Evolutionary conservation across 139 green algal species (phyloP), one percentile per base, ranked within the genome.

Genomic region (Chlamydomonas sphaeroides): DNA sequence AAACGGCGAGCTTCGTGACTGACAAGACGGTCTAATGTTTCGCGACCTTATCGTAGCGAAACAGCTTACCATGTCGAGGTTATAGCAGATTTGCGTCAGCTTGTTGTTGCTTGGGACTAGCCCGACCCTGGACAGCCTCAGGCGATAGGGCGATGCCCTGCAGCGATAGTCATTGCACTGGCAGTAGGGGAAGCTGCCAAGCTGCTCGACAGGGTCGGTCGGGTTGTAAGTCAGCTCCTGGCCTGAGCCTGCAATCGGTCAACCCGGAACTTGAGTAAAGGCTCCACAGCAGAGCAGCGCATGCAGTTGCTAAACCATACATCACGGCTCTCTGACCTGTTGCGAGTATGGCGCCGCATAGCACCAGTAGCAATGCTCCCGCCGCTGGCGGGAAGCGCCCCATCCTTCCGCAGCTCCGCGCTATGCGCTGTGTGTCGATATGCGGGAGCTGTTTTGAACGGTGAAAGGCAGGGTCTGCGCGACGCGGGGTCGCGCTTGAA

Each of bases 91-190:
- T 14, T 45, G 45, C 11, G 30, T 35, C 4, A 80, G 56, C 3
- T 36, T 80, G 36, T 53, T 53, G 15, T 20, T 61, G 25, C 56
- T 42, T 14, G 18, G 18, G 49, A 53, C 53, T 5, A 5, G 35
- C 10, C 15, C 49, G 26, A 71, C 59, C 5, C 6, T 30, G 26
- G 36, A 21, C 15, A 71, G 33, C n/a, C 56, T 35, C 41, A 80
- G 32, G 25, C 74, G 57, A 48, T 80, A 80, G 38, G 74, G 74
- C 35, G 74, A 70, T 18, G 74, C 74, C 30, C 42, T 80, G n/a
- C 57, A 69, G 39, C 59, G 57, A 35, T 80, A 80, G 32, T 80
- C 74, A 35, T 61, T 80, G 59, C 74, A 80, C 42, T 70, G 51
- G 56, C 74, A 80, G 57, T 70, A 80, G 33, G 74, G 74, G 59